A percentile compares a stretch with the other conserved stretches of the same genome.
These are phyloP conservation scores for Tylopilus cervinicoccineus DNA, from an alignment of 768 basidiomycete species.

Conservation along the genomic window DNA sequence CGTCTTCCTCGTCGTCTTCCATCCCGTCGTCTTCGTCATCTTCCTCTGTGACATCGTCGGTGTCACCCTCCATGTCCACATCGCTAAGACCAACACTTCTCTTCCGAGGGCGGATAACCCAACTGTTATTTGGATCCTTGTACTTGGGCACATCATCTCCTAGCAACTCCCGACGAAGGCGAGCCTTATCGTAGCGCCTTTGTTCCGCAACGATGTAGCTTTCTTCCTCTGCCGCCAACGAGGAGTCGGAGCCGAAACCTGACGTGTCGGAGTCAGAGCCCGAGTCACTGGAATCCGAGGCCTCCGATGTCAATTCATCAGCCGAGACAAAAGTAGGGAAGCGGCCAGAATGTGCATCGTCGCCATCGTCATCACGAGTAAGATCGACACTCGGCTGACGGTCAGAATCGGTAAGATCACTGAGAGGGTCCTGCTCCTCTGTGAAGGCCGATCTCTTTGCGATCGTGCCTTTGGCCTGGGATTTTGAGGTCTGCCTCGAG, in stretches of 20 bases:
- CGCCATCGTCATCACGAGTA: constrained; percentile 26
- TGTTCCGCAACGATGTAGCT: constrained; percentile 50
- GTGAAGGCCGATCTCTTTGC: constrained; percentile 20
- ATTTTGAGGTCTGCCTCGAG: constrained; percentile 35
- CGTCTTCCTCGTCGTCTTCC: constrained; percentile 41
- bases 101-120: constrained; percentile 69
- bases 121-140: constrained; percentile 44
- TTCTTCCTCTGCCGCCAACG: constrained; percentile 60
- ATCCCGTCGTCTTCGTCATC: constrained; percentile 48
- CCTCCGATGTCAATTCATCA: constrained; percentile 48
- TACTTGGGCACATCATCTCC: constrained; percentile 47
- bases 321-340: constrained; percentile 72
- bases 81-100: constrained; percentile 64
- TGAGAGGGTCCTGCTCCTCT: constrained; percentile 14
- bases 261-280: constrained; percentile 31
- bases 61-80: constrained; percentile 61
- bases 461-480: constrained; percentile 37
- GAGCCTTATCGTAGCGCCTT: constrained; percentile 44
- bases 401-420: constrained; percentile 23
- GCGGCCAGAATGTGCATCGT: constrained; percentile 33
- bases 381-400: constrained; percentile 36
- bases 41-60: constrained; percentile 53
- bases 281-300: constrained; percentile 44
- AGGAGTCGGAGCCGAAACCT: constrained; percentile 51
- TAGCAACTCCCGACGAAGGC: constrained; percentile 56